Evolutionary conservation across 305 asterid species (phyloP), one percentile per base, ranked within the genome.

Genomic region (Fraxinus paxiana): DNA sequence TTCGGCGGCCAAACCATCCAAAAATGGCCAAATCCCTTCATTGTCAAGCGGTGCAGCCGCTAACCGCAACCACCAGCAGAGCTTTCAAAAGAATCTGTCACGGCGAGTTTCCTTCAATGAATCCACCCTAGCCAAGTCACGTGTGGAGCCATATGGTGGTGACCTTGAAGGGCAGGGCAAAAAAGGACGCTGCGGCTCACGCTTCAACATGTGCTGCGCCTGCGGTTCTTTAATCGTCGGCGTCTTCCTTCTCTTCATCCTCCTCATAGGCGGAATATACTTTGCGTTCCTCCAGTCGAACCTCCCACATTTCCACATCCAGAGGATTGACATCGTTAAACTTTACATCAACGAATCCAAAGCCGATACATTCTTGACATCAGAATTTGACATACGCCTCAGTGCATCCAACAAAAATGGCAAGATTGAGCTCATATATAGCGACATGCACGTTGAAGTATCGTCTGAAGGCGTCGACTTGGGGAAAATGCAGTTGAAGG

Each of bases 101-200:
- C 91, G 89, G 71, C 92, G 87, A 63, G 92, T 86, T 54, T 89
- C 94, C 56, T 89, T 86, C 79, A 85, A 84, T 30, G 92, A 87
- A 51, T 77, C 84, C 9, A 73, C 82, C 41, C 20, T 84, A 54
- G 5, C 74, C 4, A 79, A 37, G 59, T 18, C 81, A 54, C 78
- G 30, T 38, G 70, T 77, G 77, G 54, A 61, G 15, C 51, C 73
- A 18, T 67, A 28, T 51, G 51, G 12, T 30, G 3, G 17, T 37
- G 90, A 87, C 81, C 6, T 74, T 12, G 87, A 83, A 13, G 13
- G 83, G 15, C 85, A 69, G 20, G 1, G 18, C 82, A 18, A 1
- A 33, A 6, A 17, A 12, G 37, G 54, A 70, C 72, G 26, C 37
- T 84, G 85, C 83, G 33, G 70, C 22, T 28, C 75, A 0, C 18